These are phyloP conservation scores for Ceratocystis variospora DNA, from an alignment of 2,329 filamentous ascomycete genomes.

Conservation along the genomic window DNA sequence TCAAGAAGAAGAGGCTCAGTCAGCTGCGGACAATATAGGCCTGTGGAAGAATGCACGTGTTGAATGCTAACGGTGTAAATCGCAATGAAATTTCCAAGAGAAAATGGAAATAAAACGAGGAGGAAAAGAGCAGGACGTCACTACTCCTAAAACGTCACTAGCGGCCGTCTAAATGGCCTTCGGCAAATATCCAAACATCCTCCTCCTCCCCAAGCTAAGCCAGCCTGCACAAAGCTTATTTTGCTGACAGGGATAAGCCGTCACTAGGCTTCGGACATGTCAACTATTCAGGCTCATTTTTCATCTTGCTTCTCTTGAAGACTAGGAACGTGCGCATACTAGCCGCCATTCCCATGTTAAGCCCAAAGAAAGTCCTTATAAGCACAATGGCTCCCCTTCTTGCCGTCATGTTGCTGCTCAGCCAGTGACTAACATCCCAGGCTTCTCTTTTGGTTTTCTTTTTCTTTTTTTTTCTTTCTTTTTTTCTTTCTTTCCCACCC, in stretches of 20 bases:
- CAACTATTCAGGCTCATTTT: not conserved
- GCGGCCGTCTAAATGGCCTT: not conserved
- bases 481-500: not conserved
- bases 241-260: not conserved
- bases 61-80: not conserved
- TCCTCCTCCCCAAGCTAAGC: not conserved
- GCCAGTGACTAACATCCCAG: not conserved
- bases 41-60: not conserved
- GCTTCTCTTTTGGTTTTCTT: not conserved
- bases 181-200: not conserved
- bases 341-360: no score
- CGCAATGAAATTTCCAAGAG: no score
- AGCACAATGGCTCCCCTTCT: no score
- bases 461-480: not conserved
- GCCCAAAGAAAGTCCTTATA: no score
- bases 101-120: no score
- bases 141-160: not conserved
- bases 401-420: not conserved
- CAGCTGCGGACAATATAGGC: not conserved
- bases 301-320: no score
- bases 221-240: not conserved
- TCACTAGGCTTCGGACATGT: not conserved
- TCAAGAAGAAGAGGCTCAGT: no score
- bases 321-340: no score
- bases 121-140: no score